Evolutionary conservation across 2,329 filamentous ascomycete species (phyloP).

Genomic region (Fusarium sarcochroum): DNA sequence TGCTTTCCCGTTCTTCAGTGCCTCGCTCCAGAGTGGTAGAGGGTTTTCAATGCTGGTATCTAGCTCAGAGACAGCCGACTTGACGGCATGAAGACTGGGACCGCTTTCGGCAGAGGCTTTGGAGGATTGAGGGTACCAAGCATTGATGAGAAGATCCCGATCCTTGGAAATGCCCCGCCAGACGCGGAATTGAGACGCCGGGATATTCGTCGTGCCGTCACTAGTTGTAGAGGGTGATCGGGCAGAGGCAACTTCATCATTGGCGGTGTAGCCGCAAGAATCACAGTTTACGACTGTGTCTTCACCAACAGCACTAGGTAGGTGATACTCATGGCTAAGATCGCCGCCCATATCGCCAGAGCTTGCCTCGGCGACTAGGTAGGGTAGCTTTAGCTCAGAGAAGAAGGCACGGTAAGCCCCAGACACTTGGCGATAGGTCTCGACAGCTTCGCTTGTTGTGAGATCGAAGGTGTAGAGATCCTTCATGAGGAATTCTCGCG

Average conservation of each 20-base stretch:
- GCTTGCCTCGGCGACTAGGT: conserved; percentile 88
- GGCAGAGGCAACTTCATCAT: conserved; percentile 84
- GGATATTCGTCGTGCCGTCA: neutral
- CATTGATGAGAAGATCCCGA: conserved; percentile 75
- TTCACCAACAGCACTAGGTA: conserved; percentile 83
- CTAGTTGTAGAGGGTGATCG: conserved; percentile 22
- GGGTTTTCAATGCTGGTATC: conserved; percentile 78
- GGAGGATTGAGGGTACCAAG: conserved; percentile 70
- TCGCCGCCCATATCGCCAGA: conserved; percentile 97
- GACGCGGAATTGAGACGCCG: conserved; percentile 51
- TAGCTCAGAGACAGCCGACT: conserved; percentile 74
- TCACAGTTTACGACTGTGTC: conserved; percentile 85
- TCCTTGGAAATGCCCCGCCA: conserved; percentile 79
- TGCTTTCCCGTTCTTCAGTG: conserved; percentile 44
- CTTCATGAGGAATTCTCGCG: conserved; percentile 97
- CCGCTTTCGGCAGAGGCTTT: conserved; percentile 49
- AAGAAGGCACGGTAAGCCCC: conserved; percentile 83
- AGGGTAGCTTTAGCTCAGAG: conserved; percentile 84
- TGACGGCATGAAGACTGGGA: conserved; percentile 72
- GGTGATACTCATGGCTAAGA: conserved; percentile 95
- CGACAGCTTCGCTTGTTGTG: conserved; percentile 75
- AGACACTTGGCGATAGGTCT: conserved; percentile 83
- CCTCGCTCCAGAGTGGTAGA: conserved; percentile 64
- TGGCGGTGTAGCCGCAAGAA: conserved; percentile 82
- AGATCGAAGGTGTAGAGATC: conserved; percentile 96